Evolutionary conservation across 345 rosid species (phyloP).

Genomic region (Salix udensis): DNA sequence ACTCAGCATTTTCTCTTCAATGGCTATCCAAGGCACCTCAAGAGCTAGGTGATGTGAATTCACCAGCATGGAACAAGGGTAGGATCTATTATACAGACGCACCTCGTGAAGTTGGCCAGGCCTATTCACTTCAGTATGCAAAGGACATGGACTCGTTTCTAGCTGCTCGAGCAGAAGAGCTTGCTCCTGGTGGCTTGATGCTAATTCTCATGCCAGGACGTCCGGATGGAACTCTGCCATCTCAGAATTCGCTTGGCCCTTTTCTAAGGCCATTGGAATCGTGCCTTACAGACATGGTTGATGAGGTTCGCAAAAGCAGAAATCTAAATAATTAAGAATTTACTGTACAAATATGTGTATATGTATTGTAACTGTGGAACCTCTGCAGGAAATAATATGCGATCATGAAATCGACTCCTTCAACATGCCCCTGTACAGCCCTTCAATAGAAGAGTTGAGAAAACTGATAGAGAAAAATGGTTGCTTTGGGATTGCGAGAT

Average conservation of each 20-base stretch:
- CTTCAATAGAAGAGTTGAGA: conserved; percentile 6
- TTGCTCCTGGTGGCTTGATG: conserved; percentile 15
- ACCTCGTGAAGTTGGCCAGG: conserved; percentile 10
- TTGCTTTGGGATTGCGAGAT: background rate
- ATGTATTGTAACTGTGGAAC: background rate
- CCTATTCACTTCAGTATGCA: conserved; percentile 10
- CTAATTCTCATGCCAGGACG: conserved; percentile 1
- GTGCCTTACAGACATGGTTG: conserved; percentile 14
- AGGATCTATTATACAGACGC: conserved; percentile 9
- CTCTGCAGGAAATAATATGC: background rate
- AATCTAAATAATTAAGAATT: too few species aligned
- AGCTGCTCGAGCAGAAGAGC: conserved; percentile 16
- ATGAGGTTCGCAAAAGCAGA: conserved; percentile 1
- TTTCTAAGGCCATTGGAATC: background rate
- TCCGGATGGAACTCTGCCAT: conserved; percentile 1
- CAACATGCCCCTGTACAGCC: conserved; percentile 5
- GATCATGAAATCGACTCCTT: background rate
- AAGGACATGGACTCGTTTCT: conserved; percentile 11
- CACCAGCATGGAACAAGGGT: conserved; percentile 2
- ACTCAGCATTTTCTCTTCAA: conserved; percentile 9
- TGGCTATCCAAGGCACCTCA: conserved; percentile 11
- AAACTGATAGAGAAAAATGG: background rate
- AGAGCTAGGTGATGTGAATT: conserved; percentile 5
- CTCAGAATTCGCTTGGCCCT: background rate
- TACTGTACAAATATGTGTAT: too few species aligned